Conservation (phyloP, 768 basidiomycete genomes). For the Pholiota conissans region DNA sequence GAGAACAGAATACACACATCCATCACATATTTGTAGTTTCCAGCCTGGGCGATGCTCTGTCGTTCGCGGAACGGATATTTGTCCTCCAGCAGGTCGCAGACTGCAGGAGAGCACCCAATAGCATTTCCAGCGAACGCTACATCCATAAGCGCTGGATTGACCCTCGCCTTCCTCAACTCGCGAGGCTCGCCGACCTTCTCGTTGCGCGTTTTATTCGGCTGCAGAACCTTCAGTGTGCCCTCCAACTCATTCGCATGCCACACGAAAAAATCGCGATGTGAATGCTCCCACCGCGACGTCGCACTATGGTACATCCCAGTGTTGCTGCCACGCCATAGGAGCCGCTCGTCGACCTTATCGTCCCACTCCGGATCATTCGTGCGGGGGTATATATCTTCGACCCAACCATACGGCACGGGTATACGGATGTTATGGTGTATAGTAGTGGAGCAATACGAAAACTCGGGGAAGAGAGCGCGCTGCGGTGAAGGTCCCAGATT, state of each 20-base stretch:
- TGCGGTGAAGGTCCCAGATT: conserved; percentile 46
- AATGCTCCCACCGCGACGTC: conserved; percentile 43
- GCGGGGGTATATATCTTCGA: conserved; percentile 38
- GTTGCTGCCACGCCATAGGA: conserved; percentile 75
- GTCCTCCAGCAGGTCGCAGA: conserved; percentile 43
- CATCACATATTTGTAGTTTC: conserved; percentile 59
- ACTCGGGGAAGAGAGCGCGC: conserved; percentile 44
- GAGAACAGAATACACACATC: conserved; percentile 39
- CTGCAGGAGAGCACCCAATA: conserved; percentile 36
- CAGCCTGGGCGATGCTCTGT: conserved; percentile 48
- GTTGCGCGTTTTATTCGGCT: conserved; percentile 23
- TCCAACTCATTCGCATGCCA: conserved; percentile 38
- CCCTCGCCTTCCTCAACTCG: conserved; percentile 31
- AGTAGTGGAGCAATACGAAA: conserved; percentile 49
- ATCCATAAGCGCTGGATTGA: conserved; percentile 62
- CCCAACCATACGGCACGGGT: conserved; percentile 48
- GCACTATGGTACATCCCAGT: conserved; percentile 57
- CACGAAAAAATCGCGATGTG: conserved; percentile 52
- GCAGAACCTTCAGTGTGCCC: conserved; percentile 40
- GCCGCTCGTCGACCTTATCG: conserved; percentile 56
- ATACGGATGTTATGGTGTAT: conserved; percentile 59
- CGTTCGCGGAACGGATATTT: conserved; percentile 50
- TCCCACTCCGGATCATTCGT: conserved; percentile 64
- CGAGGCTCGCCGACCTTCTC: conserved; percentile 35
- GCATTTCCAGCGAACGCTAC: conserved; percentile 53